Conservation (phyloP, 805 yeast species). For the Kuraishia molischiana region DNA sequence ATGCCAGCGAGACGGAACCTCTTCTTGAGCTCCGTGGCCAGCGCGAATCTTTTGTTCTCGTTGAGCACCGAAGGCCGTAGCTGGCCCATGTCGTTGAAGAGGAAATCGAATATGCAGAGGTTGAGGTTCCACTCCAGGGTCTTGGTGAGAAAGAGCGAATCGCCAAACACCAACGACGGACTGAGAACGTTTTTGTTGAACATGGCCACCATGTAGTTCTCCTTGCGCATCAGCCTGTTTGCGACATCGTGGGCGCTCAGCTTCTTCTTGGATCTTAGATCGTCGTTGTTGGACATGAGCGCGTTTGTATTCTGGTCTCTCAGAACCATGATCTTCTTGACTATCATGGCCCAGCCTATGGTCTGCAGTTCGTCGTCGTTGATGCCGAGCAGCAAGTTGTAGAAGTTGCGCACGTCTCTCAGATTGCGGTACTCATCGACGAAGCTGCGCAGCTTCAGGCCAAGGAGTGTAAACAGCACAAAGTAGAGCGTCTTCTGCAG, state of each 20-base stretch:
- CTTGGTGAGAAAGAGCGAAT: conserved; percentile 48
- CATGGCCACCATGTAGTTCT: conserved; percentile 86
- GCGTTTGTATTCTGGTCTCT: conserved; percentile 85
- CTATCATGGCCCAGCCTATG: conserved; percentile 85
- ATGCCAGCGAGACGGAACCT: conserved; percentile 85
- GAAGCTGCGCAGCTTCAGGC: conserved; percentile 42
- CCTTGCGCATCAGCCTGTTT: conserved; percentile 91
- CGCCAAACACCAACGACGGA: conserved; percentile 31
- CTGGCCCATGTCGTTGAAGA: conserved; percentile 79
- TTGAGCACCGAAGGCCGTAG: conserved; percentile 62
- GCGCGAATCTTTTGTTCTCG: conserved; percentile 54
- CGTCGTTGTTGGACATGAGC: conserved; percentile 39
- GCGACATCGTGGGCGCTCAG: conserved; percentile 93
- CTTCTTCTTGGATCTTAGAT: conserved; percentile 60
- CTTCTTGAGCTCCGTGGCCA: conserved; percentile 62
- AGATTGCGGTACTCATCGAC: conserved; percentile 57
- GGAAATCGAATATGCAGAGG: conserved; percentile 77
- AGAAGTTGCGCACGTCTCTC: conserved; percentile 69
- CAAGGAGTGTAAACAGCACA: conserved; percentile 45
- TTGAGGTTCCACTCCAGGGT: conserved; percentile 93
- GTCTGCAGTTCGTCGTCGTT: conserved; percentile 83
- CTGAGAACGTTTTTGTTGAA: conserved; percentile 71
- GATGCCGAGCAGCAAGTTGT: conserved; percentile 58
- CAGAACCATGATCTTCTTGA: conserved; percentile 60
- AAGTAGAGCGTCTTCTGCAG: conserved; percentile 52